Evolutionary conservation across 441 rosid species (phyloP).

Genomic region (Francoa sonchifolia): DNA sequence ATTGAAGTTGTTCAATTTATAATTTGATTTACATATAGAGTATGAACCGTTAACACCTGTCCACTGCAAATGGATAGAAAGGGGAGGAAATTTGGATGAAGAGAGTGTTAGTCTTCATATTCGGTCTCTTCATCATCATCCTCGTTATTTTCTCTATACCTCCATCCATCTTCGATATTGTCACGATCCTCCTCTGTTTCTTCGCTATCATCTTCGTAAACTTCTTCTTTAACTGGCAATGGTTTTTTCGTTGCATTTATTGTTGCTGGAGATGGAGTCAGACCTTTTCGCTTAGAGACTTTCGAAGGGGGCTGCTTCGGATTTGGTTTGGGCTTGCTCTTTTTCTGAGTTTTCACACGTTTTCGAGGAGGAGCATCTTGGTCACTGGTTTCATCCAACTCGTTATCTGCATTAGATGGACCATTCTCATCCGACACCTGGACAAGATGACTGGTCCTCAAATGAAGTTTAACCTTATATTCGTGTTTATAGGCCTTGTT

Average conservation of each 20-base stretch:
- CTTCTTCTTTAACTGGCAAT: constrained; percentile 49
- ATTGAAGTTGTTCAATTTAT: no score
- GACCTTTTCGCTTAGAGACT: constrained; percentile 34
- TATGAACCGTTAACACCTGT: no score
- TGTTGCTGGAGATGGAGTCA: constrained; percentile 41
- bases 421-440: constrained; percentile 13
- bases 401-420: constrained; percentile 33
- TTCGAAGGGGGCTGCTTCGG: constrained; percentile 55
- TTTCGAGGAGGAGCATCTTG: constrained; percentile 51
- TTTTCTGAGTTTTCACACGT: constrained; percentile 38
- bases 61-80: no score
- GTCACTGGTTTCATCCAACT: constrained; percentile 68
- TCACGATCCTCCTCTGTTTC: constrained; percentile 78
- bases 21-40: no score
- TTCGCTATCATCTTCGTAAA: constrained; percentile 67
- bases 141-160: constrained; percentile 54
- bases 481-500: constrained; percentile 46
- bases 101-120: constrained; percentile 51
- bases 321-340: constrained; percentile 46
- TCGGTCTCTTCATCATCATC: constrained; percentile 93
- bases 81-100: no score
- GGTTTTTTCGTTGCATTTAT: constrained; percentile 33
- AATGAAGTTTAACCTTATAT: constrained; percentile 19
- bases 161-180: constrained; percentile 71
- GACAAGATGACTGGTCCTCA: constrained; percentile 19